Base-by-base conservation (phyloP, 2,329 filamentous ascomycete genomes). In the Phialemoniopsis sp. region DNA sequence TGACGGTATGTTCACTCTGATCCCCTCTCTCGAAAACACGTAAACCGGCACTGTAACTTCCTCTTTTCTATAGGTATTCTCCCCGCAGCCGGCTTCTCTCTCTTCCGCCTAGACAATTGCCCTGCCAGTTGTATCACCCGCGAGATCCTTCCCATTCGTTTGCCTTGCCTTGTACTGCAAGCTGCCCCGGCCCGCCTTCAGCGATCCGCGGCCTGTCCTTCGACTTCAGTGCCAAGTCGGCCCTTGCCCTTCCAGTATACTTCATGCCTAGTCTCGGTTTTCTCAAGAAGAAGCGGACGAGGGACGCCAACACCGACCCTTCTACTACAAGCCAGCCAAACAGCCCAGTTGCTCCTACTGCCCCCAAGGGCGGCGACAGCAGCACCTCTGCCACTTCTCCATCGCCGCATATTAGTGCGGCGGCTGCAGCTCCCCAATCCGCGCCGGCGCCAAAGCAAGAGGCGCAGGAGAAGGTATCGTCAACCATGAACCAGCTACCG, bases 251-350 rank as follows among this genome's bases (percentile, higher is more conserved):
- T 19, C 5, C 17, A 26, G 10, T 26, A 26, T 41, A 41, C 50
- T 55, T 58, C 46, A 97, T 98, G 93, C 93, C 90, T 82, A 87
- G 80, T 66, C 80, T 96, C 74, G 89, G 89, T 67, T 89, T 96
- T 62, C 81, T 97, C 63, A 96, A 96, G 80, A 97, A 95, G 80
- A 95, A 95, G 79, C 85, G 89, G 80, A 95, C 89, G 70, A 94
- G 89, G 80, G 89, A 96, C 73, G 86, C 82, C 60, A 79, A 82
- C 60, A 74, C 79, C 61, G 82, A 87, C 62, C 76, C 76, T 53
- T 80, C 82, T 57, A 73, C 81, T 56, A 73, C 74, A 50, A 85
- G 76, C 58, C 76, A 85, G 61, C 74, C 79, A 51, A 75, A 73
- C 49, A 82, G 79, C 56, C 76, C 79, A 44, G 68, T 80, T 53